phyloP scores from a whole-genome alignment of 345 rosid genomes.

The Punica granatum region DNA sequence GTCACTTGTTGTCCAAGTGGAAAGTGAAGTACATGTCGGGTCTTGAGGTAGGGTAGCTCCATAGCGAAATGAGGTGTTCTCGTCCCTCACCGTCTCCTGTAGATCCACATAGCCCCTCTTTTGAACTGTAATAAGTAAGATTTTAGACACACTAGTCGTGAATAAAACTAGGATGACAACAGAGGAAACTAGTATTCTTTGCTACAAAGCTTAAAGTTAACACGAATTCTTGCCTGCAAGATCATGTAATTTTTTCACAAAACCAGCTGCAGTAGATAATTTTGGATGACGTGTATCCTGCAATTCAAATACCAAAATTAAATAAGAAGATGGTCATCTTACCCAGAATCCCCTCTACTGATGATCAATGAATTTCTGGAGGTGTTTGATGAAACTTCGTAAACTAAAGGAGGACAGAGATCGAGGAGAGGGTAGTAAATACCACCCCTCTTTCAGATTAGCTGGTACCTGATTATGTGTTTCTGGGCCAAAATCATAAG shows the following conservation, averaged over 20 bases:
- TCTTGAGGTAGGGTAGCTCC: conserved; percentile 84
- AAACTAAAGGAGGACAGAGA: not conserved
- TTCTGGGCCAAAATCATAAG: conserved; percentile 55
- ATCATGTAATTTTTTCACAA: conserved; percentile 82
- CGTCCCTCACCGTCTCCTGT: conserved; percentile 60
- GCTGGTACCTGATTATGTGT: conserved; percentile 50
- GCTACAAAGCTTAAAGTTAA: not conserved
- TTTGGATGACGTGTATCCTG: conserved; percentile 68
- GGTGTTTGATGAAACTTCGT: not conserved
- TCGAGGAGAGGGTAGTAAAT: not conserved
- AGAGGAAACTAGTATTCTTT: not conserved
- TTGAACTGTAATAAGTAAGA: conserved; percentile 46
- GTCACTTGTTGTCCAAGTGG: conserved; percentile 78
- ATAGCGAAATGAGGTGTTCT: conserved; percentile 44
- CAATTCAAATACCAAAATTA: conserved; percentile 10
- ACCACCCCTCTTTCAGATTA: not conserved
- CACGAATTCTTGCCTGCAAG: conserved; percentile 47
- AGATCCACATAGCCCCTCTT: conserved; percentile 89
- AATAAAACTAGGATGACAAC: not conserved
- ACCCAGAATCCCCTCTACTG: too few species aligned
- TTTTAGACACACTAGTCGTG: not conserved
- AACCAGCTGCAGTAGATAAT: conserved; percentile 61
- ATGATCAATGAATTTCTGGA: not conserved
- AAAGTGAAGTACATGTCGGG: conserved; percentile 46
- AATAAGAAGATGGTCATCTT: not conserved